A percentile compares a stretch with the other conserved stretches of the same genome.
phyloP scores from a whole-genome alignment of 495 filamentous ascomycete species.

The Xylaria acuta region DNA sequence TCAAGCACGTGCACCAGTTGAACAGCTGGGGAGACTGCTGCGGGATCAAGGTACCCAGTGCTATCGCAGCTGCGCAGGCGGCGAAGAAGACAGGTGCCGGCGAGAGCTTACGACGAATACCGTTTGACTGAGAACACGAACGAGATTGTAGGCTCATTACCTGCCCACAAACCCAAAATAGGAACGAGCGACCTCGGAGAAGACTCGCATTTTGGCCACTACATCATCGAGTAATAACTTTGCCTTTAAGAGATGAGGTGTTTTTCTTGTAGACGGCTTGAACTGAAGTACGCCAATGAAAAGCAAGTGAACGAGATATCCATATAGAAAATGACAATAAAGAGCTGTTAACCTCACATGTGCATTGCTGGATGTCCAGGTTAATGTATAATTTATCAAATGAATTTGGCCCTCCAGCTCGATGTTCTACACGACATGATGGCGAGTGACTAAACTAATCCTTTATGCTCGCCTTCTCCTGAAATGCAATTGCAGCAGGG shows the following conservation, averaged over 20 bases:
- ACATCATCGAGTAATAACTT: background rate
- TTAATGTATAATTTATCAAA: background rate
- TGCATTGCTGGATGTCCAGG: background rate
- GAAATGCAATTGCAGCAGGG: constrained; percentile 31
- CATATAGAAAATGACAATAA: background rate
- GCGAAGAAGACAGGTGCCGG: constrained; percentile 72
- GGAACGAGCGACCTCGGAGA: background rate
- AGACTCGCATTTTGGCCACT: background rate
- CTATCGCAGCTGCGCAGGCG: constrained; percentile 85
- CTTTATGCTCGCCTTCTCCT: constrained; percentile 16
- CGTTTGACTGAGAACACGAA: constrained; percentile 72
- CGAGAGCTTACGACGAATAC: constrained; percentile 77
- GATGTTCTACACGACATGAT: constrained; percentile 15
- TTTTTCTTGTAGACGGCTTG: background rate
- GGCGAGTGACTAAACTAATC: constrained; percentile 20
- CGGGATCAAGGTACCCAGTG: constrained; percentile 96
- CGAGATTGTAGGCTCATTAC: background rate
- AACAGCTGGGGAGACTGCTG: constrained; percentile 95
- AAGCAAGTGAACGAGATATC: background rate
- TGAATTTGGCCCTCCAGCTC: constrained; percentile 11
- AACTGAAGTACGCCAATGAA: background rate
- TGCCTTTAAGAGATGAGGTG: background rate
- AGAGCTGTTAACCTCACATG: background rate
- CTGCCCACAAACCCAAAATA: background rate
- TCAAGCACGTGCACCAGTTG: constrained; percentile 68